phyloP scores from a whole-genome alignment of 257 asterid species.

The Leptodermis oblonga region DNA sequence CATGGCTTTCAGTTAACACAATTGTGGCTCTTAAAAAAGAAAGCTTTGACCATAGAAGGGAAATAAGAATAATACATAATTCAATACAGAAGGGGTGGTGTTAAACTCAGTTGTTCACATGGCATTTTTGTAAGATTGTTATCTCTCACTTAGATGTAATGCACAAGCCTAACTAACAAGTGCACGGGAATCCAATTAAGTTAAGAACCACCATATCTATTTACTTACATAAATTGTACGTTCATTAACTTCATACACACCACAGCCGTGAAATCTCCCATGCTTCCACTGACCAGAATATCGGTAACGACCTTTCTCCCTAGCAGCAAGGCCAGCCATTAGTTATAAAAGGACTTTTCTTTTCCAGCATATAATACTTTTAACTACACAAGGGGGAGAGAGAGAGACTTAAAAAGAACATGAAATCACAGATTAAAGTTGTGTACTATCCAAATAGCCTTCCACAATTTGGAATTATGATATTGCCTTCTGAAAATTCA shows the following conservation, averaged over 20 bases:
- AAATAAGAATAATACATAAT: neutral
- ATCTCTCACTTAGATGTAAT: neutral
- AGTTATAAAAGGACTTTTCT: neutral
- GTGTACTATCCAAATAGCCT: neutral
- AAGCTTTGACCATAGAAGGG: neutral
- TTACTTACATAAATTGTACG: slow-evolving; percentile 60
- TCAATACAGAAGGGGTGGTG: neutral
- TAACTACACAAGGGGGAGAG: neutral
- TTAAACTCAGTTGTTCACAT: neutral
- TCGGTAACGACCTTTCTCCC: slow-evolving; percentile 94
- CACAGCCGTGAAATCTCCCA: slow-evolving; percentile 98
- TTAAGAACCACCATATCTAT: neutral
- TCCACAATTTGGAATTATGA: too few species aligned
- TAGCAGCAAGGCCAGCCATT: slow-evolving; percentile 24
- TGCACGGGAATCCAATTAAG: too few species aligned
- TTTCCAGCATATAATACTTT: neutral
- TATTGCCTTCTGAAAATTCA: neutral
- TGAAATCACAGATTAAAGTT: neutral
- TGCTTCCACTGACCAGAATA: slow-evolving; percentile 99
- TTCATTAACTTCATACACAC: slow-evolving; percentile 90
- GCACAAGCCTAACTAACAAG: neutral
- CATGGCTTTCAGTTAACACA: neutral
- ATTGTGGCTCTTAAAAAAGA: neutral
- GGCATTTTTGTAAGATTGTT: neutral
- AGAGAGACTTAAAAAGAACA: neutral